phyloP scores from a whole-genome alignment of 441 rosid species.

The Pelargonium myrrhifolium region DNA sequence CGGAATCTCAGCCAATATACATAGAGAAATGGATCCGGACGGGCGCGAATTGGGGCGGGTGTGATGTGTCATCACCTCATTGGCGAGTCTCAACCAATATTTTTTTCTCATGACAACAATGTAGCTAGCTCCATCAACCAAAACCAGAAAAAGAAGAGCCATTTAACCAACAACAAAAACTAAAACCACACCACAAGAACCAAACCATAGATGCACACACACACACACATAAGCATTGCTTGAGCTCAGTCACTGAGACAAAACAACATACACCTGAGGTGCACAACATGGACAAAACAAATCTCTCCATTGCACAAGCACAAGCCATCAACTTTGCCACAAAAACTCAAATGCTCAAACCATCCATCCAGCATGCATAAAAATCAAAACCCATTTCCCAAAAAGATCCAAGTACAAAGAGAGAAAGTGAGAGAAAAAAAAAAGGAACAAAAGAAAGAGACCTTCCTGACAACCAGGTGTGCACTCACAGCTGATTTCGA shows the following conservation, averaged over 20 bases:
- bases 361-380: slow-evolving; percentile 48
- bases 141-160: too few relatives aligned
- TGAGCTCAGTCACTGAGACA: slow-evolving; percentile 17
- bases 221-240: slow-evolving; percentile 16
- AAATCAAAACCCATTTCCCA: slow-evolving; percentile 41
- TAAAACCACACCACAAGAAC: too few relatives aligned
- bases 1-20: too few relatives aligned
- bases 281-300: slow-evolving; percentile 9
- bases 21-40: too few relatives aligned
- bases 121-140: too few relatives aligned
- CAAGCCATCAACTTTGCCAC: slow-evolving; percentile 35
- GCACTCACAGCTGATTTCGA: slow-evolving; percentile 93
- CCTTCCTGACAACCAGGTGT: slow-evolving; percentile 99
- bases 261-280: slow-evolving; percentile 32
- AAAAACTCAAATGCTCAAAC: slow-evolving; percentile 16
- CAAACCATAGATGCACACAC: too few relatives aligned
- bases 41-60: too few relatives aligned
- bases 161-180: too few relatives aligned
- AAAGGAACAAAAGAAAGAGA: slow-evolving; percentile 27
- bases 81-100: too few relatives aligned
- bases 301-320: slow-evolving; percentile 27
- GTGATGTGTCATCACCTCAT: too few relatives aligned
- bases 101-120: too few relatives aligned
- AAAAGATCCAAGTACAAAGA: slow-evolving; percentile 1
- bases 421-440: neutral